Conservation (phyloP, 2,329 filamentous ascomycete genomes). For the Akanthomyces dipterigenus region DNA sequence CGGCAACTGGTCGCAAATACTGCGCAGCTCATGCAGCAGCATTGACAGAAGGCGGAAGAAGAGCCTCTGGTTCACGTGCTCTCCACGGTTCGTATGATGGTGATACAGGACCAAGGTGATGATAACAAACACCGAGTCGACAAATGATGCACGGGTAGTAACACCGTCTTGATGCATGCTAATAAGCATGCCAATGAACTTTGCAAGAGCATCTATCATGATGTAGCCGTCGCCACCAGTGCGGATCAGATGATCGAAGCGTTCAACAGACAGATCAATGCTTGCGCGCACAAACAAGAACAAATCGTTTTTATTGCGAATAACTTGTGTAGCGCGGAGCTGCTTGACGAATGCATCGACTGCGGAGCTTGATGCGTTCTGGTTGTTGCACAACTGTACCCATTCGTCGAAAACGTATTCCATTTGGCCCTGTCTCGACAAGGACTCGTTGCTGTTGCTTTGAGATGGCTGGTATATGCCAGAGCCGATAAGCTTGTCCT, state of each 20-base stretch:
- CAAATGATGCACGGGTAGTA: conserved; percentile 60
- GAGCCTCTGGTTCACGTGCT: conserved; percentile 77
- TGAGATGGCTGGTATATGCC: conserved; percentile 30
- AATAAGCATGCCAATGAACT: conserved; percentile 70
- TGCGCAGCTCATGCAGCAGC: conserved; percentile 68
- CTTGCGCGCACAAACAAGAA: conserved; percentile 73
- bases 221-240: conserved; percentile 51
- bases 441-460: conserved; percentile 42
- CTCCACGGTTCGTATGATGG: conserved; percentile 73
- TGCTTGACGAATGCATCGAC: conserved; percentile 75
- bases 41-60: conserved; percentile 87
- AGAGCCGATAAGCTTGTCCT: conserved; percentile 49
- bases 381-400: conserved; percentile 73
- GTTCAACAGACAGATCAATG: conserved; percentile 70
- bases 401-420: conserved; percentile 97
- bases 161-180: conserved; percentile 61
- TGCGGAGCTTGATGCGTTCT: conserved; percentile 66
- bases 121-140: conserved; percentile 74
- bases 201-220: conserved; percentile 73
- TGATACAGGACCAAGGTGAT: conserved; percentile 75
- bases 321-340: conserved; percentile 65
- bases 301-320: conserved; percentile 70
- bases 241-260: conserved; percentile 66
- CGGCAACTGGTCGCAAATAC: conserved; percentile 49
- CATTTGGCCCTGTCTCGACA: conserved; percentile 69